Conservation (phyloP, 495 filamentous ascomycete species). For the Usnea hakonensis region DNA sequence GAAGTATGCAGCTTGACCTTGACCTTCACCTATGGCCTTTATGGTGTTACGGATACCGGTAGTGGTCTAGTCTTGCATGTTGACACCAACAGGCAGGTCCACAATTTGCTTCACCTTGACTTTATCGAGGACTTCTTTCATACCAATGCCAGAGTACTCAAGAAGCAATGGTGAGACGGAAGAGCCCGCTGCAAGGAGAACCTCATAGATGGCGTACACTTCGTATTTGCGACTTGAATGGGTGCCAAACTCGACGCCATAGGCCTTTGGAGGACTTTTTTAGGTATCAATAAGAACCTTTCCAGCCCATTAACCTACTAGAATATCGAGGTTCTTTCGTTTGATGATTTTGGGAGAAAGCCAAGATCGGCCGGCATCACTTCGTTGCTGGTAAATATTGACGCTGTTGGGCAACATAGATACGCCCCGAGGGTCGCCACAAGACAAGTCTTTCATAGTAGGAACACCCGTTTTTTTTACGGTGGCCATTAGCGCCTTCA, state of each 20-base stretch:
- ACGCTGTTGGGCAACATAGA: background rate
- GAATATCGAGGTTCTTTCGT: background rate
- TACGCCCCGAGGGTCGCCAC: background rate
- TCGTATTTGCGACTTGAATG: background rate
- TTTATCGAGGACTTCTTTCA: background rate
- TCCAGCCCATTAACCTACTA: slow-evolving; percentile 1
- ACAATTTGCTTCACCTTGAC: background rate
- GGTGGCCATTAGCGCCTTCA: background rate
- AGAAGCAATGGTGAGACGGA: background rate
- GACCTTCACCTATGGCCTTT: background rate
- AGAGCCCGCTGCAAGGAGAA: background rate
- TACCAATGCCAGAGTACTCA: background rate
- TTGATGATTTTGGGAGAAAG: background rate
- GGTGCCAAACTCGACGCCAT: background rate
- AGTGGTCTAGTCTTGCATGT: background rate
- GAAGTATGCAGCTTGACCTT: background rate
- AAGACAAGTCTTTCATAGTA: background rate
- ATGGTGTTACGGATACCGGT: background rate
- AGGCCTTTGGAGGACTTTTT: background rate
- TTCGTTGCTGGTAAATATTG: background rate
- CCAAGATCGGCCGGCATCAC: background rate
- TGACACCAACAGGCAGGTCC: background rate
- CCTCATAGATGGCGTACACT: background rate
- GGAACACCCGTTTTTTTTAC: background rate
- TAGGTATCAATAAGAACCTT: background rate